Percentiles rank a stretch among this genome's conserved stretches.
These are phyloP conservation scores for Lithospermum erythrorhizon DNA, from an alignment of 257 asterid genomes.

Conservation along the genomic window DNA sequence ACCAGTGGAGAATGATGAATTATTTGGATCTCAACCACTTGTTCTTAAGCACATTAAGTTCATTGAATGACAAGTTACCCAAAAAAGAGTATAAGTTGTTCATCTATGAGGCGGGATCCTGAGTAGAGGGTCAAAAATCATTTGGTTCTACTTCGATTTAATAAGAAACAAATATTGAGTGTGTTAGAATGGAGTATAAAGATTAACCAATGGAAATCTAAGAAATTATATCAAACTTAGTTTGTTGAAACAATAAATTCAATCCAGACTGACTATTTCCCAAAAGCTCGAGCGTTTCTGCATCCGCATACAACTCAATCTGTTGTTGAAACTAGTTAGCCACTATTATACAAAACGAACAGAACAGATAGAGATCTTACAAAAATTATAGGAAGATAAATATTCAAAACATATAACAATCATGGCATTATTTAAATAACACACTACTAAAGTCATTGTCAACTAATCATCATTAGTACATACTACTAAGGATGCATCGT, in stretches of 20 bases:
- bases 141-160: conserved; percentile 1
- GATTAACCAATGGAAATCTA: too few species aligned
- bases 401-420: neutral
- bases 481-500: too few species aligned
- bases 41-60: too few species aligned
- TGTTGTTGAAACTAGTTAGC: conserved; percentile 24
- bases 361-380: neutral
- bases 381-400: neutral
- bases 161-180: conserved; percentile 1
- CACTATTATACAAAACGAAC: conserved; percentile 9
- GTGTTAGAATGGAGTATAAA: neutral
- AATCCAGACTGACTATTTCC: conserved; percentile 31
- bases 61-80: too few species aligned
- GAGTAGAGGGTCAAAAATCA: conserved; percentile 4
- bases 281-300: conserved; percentile 43
- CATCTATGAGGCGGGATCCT: too few species aligned
- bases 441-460: too few species aligned
- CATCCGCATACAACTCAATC: conserved; percentile 60
- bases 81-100: too few species aligned
- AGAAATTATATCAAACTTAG: too few species aligned
- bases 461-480: too few species aligned
- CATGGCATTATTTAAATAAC: neutral
- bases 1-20: too few species aligned
- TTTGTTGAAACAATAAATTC: neutral
- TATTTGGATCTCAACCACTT: too few species aligned